These are phyloP conservation scores for Avena atlantica DNA, from an alignment of 176 grass and related monocot species.

Conservation along the genomic window DNA sequence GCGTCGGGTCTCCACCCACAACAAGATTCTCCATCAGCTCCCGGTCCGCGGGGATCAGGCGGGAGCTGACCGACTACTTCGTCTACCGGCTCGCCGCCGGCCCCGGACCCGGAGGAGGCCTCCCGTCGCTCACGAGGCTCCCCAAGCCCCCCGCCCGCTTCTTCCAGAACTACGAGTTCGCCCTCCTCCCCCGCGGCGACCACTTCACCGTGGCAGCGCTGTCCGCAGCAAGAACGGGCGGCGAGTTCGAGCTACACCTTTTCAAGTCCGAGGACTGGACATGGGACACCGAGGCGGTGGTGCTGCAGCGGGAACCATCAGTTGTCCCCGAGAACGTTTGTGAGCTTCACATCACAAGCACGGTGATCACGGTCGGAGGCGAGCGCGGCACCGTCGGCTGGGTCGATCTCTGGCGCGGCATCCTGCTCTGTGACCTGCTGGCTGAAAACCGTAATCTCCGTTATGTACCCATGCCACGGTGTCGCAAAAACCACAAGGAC, in stretches of 20 bases:
- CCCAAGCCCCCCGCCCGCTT: background rate
- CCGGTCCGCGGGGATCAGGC: too few species aligned
- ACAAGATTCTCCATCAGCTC: too few species aligned
- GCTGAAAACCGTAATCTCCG: background rate
- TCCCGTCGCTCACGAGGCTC: background rate
- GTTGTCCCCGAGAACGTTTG: too few species aligned
- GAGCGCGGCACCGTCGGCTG: background rate
- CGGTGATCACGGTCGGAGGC: background rate
- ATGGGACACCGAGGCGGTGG: background rate
- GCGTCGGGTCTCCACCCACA: background rate
- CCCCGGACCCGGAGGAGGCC: background rate
- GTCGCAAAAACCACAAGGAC: background rate
- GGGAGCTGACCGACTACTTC: background rate
- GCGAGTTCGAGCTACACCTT: background rate
- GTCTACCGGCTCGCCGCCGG: background rate
- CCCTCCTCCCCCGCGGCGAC: background rate
- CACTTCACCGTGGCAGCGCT: background rate
- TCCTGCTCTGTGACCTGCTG: constrained; percentile 12
- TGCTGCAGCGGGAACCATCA: background rate
- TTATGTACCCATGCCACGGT: background rate
- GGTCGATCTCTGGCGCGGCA: constrained; percentile 11
- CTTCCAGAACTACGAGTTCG: background rate
- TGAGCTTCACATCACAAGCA: background rate
- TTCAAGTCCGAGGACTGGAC: background rate
- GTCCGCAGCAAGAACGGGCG: too few species aligned